Percentiles rank a stretch among this genome's conserved stretches.
Conservation (phyloP, 176 grass and related monocot species). For the Coix lacrymajobi region DNA sequence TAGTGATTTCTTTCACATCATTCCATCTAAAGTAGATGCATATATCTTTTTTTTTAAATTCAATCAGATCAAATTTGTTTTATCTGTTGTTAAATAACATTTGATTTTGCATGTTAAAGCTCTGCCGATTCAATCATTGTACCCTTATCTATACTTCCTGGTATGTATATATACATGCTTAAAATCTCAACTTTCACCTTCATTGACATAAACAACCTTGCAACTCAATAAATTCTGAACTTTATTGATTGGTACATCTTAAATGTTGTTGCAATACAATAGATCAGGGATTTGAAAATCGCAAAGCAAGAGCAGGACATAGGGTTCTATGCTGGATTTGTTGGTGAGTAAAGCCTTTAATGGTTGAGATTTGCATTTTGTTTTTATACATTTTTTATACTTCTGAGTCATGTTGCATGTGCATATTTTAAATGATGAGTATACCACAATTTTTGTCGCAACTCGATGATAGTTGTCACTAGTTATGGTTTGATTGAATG, state of each 20-base stretch:
- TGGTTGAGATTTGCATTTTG: background rate
- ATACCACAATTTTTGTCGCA: no score
- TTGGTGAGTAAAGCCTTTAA: slow-evolving; percentile 31
- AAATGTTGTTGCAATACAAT: background rate
- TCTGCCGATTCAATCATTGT: slow-evolving; percentile 43
- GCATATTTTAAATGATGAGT: background rate
- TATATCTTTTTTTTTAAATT: background rate
- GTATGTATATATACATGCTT: background rate
- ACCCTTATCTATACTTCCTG: slow-evolving; percentile 18
- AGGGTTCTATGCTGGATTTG: slow-evolving; percentile 66
- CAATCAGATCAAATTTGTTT: background rate
- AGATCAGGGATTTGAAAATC: slow-evolving; percentile 60
- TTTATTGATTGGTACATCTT: background rate
- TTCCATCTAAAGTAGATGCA: background rate
- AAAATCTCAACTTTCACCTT: background rate
- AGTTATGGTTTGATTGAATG: background rate
- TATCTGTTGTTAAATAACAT: background rate
- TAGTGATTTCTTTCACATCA: no score
- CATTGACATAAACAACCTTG: background rate
- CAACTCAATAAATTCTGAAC: background rate
- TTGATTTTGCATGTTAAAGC: slow-evolving; percentile 21
- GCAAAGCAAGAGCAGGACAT: slow-evolving; percentile 64
- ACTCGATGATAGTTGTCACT: no score
- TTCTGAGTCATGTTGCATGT: background rate
- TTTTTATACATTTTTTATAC: background rate